Evolutionary conservation across 1,284 basidiomycete species (phyloP).

Genomic region (Trametes pubescens): DNA sequence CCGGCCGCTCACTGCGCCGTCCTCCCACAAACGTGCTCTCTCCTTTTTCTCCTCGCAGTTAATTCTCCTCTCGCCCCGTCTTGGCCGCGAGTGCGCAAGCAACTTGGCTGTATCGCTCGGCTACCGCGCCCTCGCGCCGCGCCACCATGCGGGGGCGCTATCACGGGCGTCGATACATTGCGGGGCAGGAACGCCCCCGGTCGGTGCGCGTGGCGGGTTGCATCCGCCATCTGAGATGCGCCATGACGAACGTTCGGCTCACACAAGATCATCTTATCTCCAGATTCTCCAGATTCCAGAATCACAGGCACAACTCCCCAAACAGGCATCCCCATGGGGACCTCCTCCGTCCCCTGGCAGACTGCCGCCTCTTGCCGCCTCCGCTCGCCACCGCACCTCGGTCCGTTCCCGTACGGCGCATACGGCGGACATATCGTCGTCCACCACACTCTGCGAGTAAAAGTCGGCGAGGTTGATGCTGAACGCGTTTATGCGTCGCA

Average conservation of each 20-base stretch:
- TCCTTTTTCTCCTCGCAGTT: conserved; percentile 2
- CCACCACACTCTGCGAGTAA: background rate
- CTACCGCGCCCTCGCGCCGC: background rate
- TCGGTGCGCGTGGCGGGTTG: conserved; percentile 13
- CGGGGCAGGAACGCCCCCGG: conserved; percentile 26
- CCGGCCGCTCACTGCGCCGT: background rate
- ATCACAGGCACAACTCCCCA: conserved; percentile 25
- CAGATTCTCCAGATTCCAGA: conserved; percentile 25
- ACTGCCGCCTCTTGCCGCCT: background rate
- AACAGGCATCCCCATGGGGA: conserved; percentile 32
- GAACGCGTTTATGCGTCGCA: too few relatives aligned
- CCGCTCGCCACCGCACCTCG: background rate
- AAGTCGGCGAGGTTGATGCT: too few relatives aligned
- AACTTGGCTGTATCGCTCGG: background rate
- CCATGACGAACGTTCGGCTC: conserved; percentile 26
- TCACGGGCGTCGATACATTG: conserved; percentile 7
- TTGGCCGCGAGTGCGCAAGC: background rate
- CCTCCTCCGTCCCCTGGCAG: conserved; percentile 3
- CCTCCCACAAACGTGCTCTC: conserved; percentile 11
- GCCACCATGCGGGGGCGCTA: background rate
- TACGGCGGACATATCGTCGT: background rate
- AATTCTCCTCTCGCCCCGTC: background rate
- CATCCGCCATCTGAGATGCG: conserved; percentile 32
- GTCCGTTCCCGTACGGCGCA: background rate
- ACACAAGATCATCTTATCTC: conserved; percentile 27